Percentiles rank a stretch among this genome's conserved stretches.
phyloP scores from a whole-genome alignment of 495 filamentous ascomycete species.

The Cudoniella acicularis region DNA sequence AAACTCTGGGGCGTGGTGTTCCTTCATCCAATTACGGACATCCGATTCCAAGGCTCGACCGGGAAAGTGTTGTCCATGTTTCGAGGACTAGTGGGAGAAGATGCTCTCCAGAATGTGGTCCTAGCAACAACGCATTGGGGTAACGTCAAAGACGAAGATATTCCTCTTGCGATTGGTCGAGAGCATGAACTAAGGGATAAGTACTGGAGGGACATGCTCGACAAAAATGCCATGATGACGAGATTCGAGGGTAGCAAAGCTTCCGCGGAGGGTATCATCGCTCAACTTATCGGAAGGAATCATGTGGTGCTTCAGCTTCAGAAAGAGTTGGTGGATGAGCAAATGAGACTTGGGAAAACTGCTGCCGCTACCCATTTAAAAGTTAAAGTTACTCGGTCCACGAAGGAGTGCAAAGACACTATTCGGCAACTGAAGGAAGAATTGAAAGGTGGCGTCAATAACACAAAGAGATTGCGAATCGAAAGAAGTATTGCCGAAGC shows the following conservation, averaged over 20 bases:
- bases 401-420: background rate
- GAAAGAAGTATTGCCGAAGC: background rate
- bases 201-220: conserved; percentile 22
- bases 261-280: background rate
- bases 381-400: background rate
- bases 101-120: conserved; percentile 14
- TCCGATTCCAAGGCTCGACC: conserved; percentile 18
- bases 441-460: background rate
- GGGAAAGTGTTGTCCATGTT: conserved; percentile 20
- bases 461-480: background rate
- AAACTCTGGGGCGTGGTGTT: conserved; percentile 27
- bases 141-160: conserved; percentile 3
- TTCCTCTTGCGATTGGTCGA: conserved; percentile 9
- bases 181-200: background rate
- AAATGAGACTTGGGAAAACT: background rate
- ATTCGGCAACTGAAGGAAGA: background rate
- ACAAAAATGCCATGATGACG: background rate
- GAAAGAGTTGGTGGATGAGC: conserved; percentile 6
- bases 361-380: background rate
- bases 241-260: conserved; percentile 25
- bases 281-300: background rate
- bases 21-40: conserved; percentile 27
- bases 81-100: conserved; percentile 16
- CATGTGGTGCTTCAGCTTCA: background rate
- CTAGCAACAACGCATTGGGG: conserved; percentile 22